phyloP scores from a whole-genome alignment of 225 moss, liverwort and hornwort species.

The Ulota crispa region DNA sequence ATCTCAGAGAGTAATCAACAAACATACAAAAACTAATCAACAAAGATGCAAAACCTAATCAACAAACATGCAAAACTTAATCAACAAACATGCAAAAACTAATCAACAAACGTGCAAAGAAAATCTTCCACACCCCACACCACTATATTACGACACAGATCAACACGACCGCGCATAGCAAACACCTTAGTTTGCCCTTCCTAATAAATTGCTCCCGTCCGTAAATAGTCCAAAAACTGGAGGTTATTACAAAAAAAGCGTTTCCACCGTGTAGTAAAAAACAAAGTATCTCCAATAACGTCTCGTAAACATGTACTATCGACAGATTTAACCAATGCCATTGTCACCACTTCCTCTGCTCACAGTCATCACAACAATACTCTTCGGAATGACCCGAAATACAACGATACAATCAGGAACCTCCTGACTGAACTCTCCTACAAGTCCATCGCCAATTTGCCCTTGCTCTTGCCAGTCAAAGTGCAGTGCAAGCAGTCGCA shows the following conservation, averaged over 20 bases:
- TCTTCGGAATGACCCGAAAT: constrained; percentile 45
- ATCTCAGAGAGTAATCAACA: too few relatives aligned
- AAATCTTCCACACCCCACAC: too few relatives aligned
- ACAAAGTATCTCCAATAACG: constrained; percentile 29
- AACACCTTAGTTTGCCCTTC: neutral
- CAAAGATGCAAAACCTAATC: too few relatives aligned
- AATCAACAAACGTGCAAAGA: too few relatives aligned
- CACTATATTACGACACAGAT: too few relatives aligned
- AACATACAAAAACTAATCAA: too few relatives aligned
- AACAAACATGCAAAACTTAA: too few relatives aligned
- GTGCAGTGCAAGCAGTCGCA: constrained; percentile 41
- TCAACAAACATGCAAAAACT: too few relatives aligned
- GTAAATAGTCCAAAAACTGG: constrained; percentile 30
- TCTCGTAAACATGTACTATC: constrained; percentile 38
- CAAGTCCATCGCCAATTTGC: constrained; percentile 37
- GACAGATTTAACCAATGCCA: constrained; percentile 49
- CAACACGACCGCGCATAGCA: too few relatives aligned
- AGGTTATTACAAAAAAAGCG: constrained; percentile 23
- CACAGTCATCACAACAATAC: constrained; percentile 50
- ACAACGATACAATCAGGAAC: constrained; percentile 31
- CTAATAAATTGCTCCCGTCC: neutral
- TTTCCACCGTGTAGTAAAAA: constrained; percentile 24
- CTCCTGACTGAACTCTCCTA: constrained; percentile 20
- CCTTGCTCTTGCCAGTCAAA: constrained; percentile 35
- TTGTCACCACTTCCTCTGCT: constrained; percentile 43